Evolutionary conservation across 176 grass and related monocot genomes (phyloP).

Genomic region (Carex myosuroides): DNA sequence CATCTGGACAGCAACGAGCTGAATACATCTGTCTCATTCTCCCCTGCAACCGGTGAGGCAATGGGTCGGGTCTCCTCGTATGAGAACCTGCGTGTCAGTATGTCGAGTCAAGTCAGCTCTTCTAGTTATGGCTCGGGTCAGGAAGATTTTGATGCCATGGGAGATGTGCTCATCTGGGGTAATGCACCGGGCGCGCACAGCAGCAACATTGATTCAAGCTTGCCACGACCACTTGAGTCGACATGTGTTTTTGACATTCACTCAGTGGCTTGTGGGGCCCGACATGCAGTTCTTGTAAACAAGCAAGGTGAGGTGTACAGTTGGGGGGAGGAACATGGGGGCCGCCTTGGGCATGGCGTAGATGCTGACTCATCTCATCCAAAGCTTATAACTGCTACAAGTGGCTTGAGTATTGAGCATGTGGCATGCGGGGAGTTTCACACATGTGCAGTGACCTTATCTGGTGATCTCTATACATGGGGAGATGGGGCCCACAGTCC

Average conservation of each 20-base stretch:
- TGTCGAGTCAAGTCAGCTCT: slow-evolving; percentile 62
- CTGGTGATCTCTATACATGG: slow-evolving; percentile 72
- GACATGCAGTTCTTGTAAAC: slow-evolving; percentile 49
- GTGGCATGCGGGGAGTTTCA: slow-evolving; percentile 66
- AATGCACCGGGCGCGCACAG: slow-evolving; percentile 28
- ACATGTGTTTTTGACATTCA: slow-evolving; percentile 49
- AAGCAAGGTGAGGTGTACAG: slow-evolving; percentile 78
- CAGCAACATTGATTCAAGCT: slow-evolving; percentile 35
- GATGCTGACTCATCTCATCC: slow-evolving; percentile 49
- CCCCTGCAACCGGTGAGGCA: slow-evolving; percentile 41
- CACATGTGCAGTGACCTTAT: slow-evolving; percentile 58
- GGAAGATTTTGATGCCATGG: slow-evolving; percentile 62
- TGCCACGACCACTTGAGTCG: slow-evolving; percentile 57
- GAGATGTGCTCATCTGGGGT: slow-evolving; percentile 65
- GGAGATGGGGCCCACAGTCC: slow-evolving; percentile 54
- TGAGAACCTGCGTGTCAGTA: slow-evolving; percentile 56
- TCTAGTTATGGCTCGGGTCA: slow-evolving; percentile 58
- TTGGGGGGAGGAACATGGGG: slow-evolving; percentile 62
- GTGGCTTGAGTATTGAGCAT: slow-evolving; percentile 39
- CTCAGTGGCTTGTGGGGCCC: slow-evolving; percentile 48
- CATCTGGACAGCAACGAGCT: slow-evolving; percentile 30
- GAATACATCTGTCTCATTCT: slow-evolving; percentile 38
- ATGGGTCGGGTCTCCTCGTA: slow-evolving; percentile 32
- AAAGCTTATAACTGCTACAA: slow-evolving; percentile 47
- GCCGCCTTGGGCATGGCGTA: slow-evolving; percentile 61